Base-by-base conservation (phyloP, 805 yeast genomes). In the Nakazawaea ishiwadae region DNA sequence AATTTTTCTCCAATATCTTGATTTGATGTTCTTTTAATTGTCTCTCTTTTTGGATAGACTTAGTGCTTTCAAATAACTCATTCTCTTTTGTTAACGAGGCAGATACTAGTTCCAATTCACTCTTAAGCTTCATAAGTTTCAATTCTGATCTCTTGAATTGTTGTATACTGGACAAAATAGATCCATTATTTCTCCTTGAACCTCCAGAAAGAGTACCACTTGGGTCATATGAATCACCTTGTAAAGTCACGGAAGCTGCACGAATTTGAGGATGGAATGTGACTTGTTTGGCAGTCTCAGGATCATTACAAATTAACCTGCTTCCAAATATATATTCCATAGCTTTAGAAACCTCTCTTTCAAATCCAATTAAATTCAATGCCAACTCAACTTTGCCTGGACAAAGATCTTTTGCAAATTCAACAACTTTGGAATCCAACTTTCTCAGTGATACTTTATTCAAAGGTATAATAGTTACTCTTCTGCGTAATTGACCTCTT, bases 131-230 rank as follows among this genome's bases (percentile, higher is more conserved):
- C 14, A 61, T 59, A 10, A 77, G 56, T 43, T 66, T 63, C 8
- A 53, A 51, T 18, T 65, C 63, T 10, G 74, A 53, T 12, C 53
- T 58, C 51, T 84, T 84, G 50, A 73, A 81, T 44, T 75, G 75
- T 52, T 83, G 91, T 57, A 89, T 76, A 33, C 75, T 77, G 9
- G 77, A 58, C 43, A 90, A 66, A 3, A 84, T 59, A 0, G 88
- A 74, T 1, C 77, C 70, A 12, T 75, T 65, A 37, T 68, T 67
- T 48, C 71, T 79, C 50, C 91, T 72, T 16, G 95, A 81, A n/a
- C 98, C 98, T 36, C 99, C 99, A 1, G 96, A 85, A 20, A 93
- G 67, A 6, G 96, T 86, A 12, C 99, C 99, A 50, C 84, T 88
- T 0, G 99, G 99, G 56, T 93, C 99, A 62, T 90, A 93, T 9